Conservation (phyloP, 1,139 yeast genomes). For the Yamadazyma buinensis region DNA sequence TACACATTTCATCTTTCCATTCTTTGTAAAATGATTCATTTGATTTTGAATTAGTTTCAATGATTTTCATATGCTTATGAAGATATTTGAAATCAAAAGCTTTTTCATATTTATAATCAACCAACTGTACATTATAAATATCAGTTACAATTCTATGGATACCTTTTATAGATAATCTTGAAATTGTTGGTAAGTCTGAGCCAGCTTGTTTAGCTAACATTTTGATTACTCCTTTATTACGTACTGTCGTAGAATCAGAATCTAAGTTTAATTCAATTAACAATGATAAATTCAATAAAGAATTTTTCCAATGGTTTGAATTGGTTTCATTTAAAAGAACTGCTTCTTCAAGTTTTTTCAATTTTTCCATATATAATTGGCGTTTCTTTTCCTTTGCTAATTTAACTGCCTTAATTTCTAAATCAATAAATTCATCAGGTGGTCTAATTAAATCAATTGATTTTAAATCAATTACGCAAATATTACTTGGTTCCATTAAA, state of each 20-base stretch:
- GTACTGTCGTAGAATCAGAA: conserved; percentile 48
- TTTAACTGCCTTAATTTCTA: conserved; percentile 53
- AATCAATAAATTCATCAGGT: conserved; percentile 53
- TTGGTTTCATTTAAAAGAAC: conserved; percentile 35
- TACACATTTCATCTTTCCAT: conserved; percentile 55
- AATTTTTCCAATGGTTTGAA: conserved; percentile 67
- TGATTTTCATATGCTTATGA: conserved; percentile 32
- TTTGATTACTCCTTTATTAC: conserved; percentile 40
- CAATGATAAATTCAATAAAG: conserved; percentile 52
- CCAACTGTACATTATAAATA: conserved; percentile 49
- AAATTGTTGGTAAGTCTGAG: conserved; percentile 70
- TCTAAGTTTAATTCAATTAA: conserved; percentile 55
- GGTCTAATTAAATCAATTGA: conserved; percentile 57
- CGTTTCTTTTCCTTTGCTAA: conserved; percentile 59
- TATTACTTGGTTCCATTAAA: conserved; percentile 55
- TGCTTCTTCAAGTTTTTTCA: conserved; percentile 41
- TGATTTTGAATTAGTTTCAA: conserved; percentile 38
- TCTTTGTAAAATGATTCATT: conserved; percentile 29
- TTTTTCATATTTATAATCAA: conserved; percentile 47
- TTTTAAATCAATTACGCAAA: conserved; percentile 49
- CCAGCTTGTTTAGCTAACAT: conserved; percentile 52
- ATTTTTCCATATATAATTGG: conserved; percentile 32
- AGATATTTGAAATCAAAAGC: conserved; percentile 41
- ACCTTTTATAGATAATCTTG: conserved; percentile 63
- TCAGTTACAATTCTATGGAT: conserved; percentile 54